Base-by-base conservation (phyloP, 2,329 filamentous ascomycete species). In the Penicillium paneum region DNA sequence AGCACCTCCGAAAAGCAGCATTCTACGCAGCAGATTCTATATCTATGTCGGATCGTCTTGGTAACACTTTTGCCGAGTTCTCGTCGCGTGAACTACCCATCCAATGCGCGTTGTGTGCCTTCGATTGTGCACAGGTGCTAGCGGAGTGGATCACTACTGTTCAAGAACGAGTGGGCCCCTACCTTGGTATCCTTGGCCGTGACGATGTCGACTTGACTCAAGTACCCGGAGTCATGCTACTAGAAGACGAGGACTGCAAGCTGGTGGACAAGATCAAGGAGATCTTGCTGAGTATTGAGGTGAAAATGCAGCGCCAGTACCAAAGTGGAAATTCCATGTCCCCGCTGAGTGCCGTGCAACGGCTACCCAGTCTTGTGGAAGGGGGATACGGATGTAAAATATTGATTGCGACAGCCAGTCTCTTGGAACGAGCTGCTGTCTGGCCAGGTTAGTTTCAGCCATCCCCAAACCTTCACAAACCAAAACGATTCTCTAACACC, bases 1-100 rank as follows among this genome's bases (percentile, higher is more conserved):
- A 87, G 61, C 90, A 96, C 66, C 80, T 97, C 19, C 87, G 93
- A 40, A 95, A 93, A 71, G 94, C 94, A n/a, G 94, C 93, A 0
- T 95, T 91, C 68, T 96, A 96, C 67, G 94, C 94, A 1, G 91
- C 91, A 1, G 91, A 97, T 71, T 96, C 92, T 0, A 82, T 99
- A 8, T 85, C 86, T 28, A 94, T 94, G 84, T 88, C 91, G 2
- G 89, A 95, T 70, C 92, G 89, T 68, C 81, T 94, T 12, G 91
- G 91, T 1, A 84, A 93, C 28, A 91, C 90, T 0, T 94, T 93
- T 74, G 87, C 89, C 8, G 91, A 96, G 59, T 87, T 90, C 57
- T 88, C 86, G 1, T 91, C 89, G 49, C 83, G 90, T 41, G 91
- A 97, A 68, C 80, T 97, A 12, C 91, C 94, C 0, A 83, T 96